Percentiles rank a stretch among this genome's conserved stretches.
These are phyloP conservation scores for Backusella macrospora DNA, from an alignment of 192 early-diverging fungal genomes.

Conservation along the genomic window DNA sequence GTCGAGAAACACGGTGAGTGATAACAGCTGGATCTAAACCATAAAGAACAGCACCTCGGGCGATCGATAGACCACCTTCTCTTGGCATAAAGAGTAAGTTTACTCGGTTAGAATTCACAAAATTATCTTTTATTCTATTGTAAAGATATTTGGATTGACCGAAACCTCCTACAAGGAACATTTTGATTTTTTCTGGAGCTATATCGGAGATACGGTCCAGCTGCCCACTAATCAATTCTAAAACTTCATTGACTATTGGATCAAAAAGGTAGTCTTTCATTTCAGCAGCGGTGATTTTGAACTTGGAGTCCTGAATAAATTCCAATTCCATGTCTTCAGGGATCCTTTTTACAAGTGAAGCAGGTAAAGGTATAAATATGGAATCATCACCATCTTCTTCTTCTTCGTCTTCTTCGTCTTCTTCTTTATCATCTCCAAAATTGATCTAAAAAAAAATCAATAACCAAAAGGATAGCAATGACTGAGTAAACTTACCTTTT, in stretches of 20 bases:
- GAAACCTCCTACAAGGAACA: constrained; percentile 63
- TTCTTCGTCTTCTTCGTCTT: background rate
- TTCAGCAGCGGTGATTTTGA: constrained; percentile 50
- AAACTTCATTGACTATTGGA: constrained; percentile 53
- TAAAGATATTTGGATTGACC: constrained; percentile 56
- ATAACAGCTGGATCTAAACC: constrained; percentile 54
- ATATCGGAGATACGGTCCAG: constrained; percentile 47
- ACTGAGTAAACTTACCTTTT: background rate
- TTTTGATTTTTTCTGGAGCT: constrained; percentile 33
- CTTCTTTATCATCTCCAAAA: background rate
- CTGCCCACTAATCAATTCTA: constrained; percentile 53
- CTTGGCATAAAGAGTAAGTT: constrained; percentile 54
- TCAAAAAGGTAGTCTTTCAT: constrained; percentile 57
- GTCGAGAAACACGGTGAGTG: constrained; percentile 52
- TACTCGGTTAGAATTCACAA: constrained; percentile 39
- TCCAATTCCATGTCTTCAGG: constrained; percentile 49
- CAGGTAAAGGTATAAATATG: constrained; percentile 47
- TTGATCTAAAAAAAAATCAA: background rate
- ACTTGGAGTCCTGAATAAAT: constrained; percentile 52
- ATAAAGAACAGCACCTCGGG: constrained; percentile 56
- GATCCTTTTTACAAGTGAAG: constrained; percentile 49
- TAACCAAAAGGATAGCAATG: background rate
- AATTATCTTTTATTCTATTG: constrained; percentile 51
- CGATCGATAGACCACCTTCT: constrained; percentile 54
- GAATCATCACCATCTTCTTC: constrained; percentile 34